Conservation (phyloP, 495 filamentous ascomycete genomes). For the Tricharina praecox region DNA sequence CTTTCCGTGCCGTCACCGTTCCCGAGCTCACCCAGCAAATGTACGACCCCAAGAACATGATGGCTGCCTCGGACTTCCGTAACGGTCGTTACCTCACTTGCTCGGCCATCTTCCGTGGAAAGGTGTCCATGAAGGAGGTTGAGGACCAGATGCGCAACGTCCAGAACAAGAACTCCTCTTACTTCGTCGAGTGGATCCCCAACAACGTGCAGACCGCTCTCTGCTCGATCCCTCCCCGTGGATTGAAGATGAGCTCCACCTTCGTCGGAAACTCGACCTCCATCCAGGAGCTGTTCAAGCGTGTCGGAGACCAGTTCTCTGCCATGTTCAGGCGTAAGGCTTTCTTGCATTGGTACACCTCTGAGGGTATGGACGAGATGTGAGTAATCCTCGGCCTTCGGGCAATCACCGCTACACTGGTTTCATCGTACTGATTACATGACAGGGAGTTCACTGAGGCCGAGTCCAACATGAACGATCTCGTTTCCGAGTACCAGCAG, state of each 20-base stretch:
- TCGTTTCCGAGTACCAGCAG: conserved; percentile 99
- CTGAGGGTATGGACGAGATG: conserved; percentile 99
- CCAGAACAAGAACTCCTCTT: conserved; percentile 99
- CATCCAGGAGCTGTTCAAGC: conserved; percentile 99
- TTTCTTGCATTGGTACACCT: conserved; percentile 99
- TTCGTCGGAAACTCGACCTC: conserved; percentile 99
- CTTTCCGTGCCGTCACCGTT: conserved; percentile 93
- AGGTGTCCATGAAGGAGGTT: conserved; percentile 99
- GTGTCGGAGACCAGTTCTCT: conserved; percentile 97
- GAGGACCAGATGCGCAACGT: conserved; percentile 99
- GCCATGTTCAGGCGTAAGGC: conserved; percentile 99
- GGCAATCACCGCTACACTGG: neutral
- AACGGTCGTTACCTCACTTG: conserved; percentile 99
- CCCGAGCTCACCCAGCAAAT: conserved; percentile 99
- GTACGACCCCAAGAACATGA: conserved; percentile 99
- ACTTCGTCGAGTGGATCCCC: conserved; percentile 99
- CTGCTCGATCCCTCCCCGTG: conserved; percentile 95
- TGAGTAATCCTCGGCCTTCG: no score
- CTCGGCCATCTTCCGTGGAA: conserved; percentile 99
- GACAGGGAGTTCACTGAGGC: conserved; percentile 87
- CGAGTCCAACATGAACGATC: conserved; percentile 99
- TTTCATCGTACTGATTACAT: neutral
- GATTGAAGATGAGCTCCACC: conserved; percentile 97
- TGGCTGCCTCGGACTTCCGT: conserved; percentile 98
- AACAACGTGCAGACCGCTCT: conserved; percentile 99